phyloP scores from a whole-genome alignment of 1,284 basidiomycete genomes.

The Leccinum variabile region DNA sequence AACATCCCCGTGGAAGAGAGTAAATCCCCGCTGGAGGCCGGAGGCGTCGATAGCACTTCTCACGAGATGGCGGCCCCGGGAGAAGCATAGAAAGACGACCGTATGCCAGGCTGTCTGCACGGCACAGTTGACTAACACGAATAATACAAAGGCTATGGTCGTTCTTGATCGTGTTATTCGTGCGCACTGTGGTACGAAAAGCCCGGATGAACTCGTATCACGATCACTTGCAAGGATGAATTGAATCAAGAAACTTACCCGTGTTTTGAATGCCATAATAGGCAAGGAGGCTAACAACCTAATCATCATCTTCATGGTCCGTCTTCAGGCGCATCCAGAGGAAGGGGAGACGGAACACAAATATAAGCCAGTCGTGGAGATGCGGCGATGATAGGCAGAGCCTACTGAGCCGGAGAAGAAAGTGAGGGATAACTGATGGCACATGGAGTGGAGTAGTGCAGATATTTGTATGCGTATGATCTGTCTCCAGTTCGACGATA shows the following conservation, averaged over 20 bases:
- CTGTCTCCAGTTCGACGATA: not conserved
- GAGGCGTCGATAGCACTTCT: slow-evolving; percentile 26
- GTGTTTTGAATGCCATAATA: slow-evolving; percentile 5
- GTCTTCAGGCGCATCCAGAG: not conserved
- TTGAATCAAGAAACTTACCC: slow-evolving; percentile 14
- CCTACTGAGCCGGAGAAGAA: not conserved
- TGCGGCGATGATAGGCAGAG: not conserved
- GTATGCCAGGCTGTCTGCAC: slow-evolving; percentile 40
- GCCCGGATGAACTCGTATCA: not conserved
- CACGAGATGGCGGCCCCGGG: slow-evolving; percentile 34
- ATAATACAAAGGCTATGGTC: slow-evolving; percentile 45
- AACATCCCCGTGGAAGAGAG: slow-evolving; percentile 2
- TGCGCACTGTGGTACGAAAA: slow-evolving; percentile 35
- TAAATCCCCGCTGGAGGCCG: slow-evolving; percentile 19
- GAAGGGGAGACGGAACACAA: not conserved
- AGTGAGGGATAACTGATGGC: not conserved
- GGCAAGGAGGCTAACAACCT: not conserved
- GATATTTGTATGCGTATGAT: not conserved
- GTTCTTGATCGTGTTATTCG: slow-evolving; percentile 44
- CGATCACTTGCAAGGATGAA: not conserved
- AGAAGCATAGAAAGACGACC: slow-evolving; percentile 36
- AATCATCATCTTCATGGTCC: not conserved
- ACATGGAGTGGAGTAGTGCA: not conserved
- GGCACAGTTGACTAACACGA: slow-evolving; percentile 39
- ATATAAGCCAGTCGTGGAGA: slow-evolving; percentile 20